phyloP scores from a whole-genome alignment of 768 basidiomycete species.

The Lactarius hengduanensis region DNA sequence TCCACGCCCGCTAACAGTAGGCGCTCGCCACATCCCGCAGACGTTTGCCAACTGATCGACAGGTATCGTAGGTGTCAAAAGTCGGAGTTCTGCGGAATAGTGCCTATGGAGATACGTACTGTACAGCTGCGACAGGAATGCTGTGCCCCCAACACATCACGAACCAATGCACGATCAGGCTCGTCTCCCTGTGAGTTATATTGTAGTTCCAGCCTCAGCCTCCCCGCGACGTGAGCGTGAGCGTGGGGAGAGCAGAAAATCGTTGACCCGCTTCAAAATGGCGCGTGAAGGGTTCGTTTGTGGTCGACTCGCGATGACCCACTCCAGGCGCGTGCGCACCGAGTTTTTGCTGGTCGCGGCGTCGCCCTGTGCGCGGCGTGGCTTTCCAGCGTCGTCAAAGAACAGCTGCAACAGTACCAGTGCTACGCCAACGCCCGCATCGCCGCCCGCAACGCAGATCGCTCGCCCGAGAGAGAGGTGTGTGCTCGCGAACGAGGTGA shows the following conservation, averaged over 20 bases:
- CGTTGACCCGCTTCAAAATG: conserved; percentile 77
- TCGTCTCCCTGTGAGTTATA: background rate
- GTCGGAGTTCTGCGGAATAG: background rate
- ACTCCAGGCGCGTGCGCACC: conserved; percentile 76
- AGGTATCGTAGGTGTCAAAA: background rate
- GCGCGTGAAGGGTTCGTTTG: conserved; percentile 80
- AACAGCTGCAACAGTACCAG: conserved; percentile 55
- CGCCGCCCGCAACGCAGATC: conserved; percentile 57
- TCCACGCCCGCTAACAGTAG: background rate
- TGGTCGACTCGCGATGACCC: conserved; percentile 76
- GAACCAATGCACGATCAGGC: background rate
- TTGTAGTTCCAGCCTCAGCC: background rate
- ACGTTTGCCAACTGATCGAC: background rate
- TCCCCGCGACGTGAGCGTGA: background rate
- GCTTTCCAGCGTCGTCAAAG: conserved; percentile 54
- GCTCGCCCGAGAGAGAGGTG: conserved; percentile 42
- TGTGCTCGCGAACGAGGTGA: conserved; percentile 45
- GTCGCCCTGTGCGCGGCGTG: background rate
- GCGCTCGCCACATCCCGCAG: background rate
- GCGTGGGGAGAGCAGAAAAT: conserved; percentile 54
- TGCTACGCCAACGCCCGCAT: conserved; percentile 62
- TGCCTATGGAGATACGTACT: background rate
- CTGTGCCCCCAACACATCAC: background rate
- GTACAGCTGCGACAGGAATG: background rate
- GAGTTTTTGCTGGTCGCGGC: conserved; percentile 49